These are phyloP conservation scores for Suhomyces kunorum DNA, from an alignment of 1,139 yeast species.

Conservation along the genomic window DNA sequence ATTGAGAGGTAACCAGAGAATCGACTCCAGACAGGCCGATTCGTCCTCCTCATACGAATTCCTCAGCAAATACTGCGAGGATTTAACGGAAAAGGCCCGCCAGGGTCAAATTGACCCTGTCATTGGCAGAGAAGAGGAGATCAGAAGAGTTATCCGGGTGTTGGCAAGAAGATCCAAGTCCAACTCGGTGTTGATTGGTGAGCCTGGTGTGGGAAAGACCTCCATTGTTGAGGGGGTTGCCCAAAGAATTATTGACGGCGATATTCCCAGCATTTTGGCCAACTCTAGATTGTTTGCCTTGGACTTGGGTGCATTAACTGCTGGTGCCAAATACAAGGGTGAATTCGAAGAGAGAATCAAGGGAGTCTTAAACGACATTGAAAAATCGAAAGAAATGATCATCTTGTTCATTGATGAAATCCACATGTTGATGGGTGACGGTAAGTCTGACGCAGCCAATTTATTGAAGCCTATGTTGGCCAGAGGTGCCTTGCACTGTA, in stretches of 20 bases:
- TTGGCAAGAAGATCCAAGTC: conserved; percentile 95
- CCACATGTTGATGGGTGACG: conserved; percentile 99
- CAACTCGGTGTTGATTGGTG: conserved; percentile 95
- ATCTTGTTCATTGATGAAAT: conserved; percentile 93
- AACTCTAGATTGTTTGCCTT: conserved; percentile 80
- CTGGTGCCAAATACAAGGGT: conserved; percentile 98
- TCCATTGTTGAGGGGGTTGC: conserved; percentile 98
- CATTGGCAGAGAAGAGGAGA: conserved; percentile 98
- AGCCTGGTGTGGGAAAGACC: conserved; percentile 99
- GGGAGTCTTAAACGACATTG: conserved; percentile 93
- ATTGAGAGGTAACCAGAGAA: conserved; percentile 86
- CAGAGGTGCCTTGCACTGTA: conserved; percentile 93
- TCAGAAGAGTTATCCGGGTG: conserved; percentile 90
- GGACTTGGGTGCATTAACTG: conserved; percentile 93
- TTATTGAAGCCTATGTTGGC: conserved; percentile 96
- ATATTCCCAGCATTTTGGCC: conserved; percentile 85
- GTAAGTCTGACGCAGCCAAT: conserved; percentile 91
- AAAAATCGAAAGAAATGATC: conserved; percentile 81
- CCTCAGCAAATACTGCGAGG: conserved; percentile 84
- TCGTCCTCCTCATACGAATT: conserved; percentile 84
- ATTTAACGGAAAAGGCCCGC: conserved; percentile 89
- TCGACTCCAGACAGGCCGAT: conserved; percentile 93
- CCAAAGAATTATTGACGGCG: conserved; percentile 92
- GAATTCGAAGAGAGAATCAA: conserved; percentile 97
- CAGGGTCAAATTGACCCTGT: conserved; percentile 97